A percentile compares a stretch with the other conserved stretches of the same genome.
Conservation (phyloP, 2,329 filamentous ascomycete genomes). For the Ophiostoma sp. region DNA sequence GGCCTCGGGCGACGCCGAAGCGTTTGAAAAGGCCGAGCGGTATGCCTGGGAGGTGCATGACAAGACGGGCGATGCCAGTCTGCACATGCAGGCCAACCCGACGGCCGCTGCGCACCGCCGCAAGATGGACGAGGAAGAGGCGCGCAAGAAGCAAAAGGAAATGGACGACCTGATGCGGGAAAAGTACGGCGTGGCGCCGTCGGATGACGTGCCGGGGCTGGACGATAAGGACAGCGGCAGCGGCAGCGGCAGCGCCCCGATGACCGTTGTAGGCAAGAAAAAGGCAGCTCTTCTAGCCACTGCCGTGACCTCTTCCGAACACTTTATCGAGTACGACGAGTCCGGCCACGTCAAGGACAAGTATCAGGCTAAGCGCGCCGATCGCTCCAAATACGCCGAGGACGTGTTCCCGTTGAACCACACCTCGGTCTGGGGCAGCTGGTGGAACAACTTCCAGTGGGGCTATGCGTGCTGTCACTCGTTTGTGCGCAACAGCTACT, state of each 20-base stretch:
- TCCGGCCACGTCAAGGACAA: conserved; percentile 86
- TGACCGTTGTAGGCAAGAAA: neutral
- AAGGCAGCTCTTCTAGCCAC: conserved; percentile 54
- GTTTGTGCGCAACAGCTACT: conserved; percentile 93
- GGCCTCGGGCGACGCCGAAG: conserved; percentile 84
- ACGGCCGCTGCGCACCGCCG: conserved; percentile 85
- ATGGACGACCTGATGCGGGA: conserved; percentile 71
- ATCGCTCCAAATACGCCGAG: conserved; percentile 89
- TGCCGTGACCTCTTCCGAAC: conserved; percentile 76
- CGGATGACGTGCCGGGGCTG: neutral
- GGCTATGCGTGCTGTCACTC: conserved; percentile 96
- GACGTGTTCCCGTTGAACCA: conserved; percentile 90
- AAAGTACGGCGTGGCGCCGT: conserved; percentile 68
- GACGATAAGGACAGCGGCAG: neutral
- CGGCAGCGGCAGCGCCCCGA: neutral
- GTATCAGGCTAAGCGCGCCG: conserved; percentile 68
- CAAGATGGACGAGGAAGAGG: conserved; percentile 76
- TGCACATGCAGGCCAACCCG: conserved; percentile 94
- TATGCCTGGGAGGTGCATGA: conserved; percentile 98
- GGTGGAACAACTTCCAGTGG: conserved; percentile 96
- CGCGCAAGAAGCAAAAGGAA: conserved; percentile 66
- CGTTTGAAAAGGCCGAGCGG: conserved; percentile 84
- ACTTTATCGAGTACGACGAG: conserved; percentile 93
- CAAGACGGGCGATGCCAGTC: conserved; percentile 70
- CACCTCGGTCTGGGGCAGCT: conserved; percentile 89